Evolutionary conservation across 2,329 filamentous ascomycete species (phyloP), one percentile per base, ranked within the genome.

Genomic region (Tolypocladium amazonense): DNA sequence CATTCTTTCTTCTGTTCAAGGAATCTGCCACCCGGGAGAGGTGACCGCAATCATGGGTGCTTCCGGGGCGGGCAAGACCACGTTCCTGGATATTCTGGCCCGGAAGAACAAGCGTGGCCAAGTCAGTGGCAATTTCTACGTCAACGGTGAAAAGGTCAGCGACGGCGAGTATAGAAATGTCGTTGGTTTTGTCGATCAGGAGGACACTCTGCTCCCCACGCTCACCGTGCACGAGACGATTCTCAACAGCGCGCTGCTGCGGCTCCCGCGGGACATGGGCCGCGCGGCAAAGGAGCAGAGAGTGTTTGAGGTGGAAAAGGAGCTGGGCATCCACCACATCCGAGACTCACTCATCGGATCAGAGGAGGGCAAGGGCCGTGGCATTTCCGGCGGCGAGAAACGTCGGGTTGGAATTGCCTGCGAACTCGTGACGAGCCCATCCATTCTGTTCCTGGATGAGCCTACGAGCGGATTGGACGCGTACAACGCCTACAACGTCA

Each of bases 141-240:
- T 99, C 68, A 97, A 97, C 65, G 95, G 94, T 39, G 91, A 97
- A 72, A 93, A 90, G 72, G 87, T 97, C 43, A 80, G 79, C 38
- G 90, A 97, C 71, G 74, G 83, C 37, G 90, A 97, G 63, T 99
- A 94, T 76, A 90, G 89, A 70, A 92, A 86, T 62, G 91, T 97
- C 57, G 88, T 97, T 64, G 94, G 95, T 27, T 99, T 97, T 67
- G 94, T 99, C 47, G 94, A 99, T 67, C 94, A 99, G 75, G 94
- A 99, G 70, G 94, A 99, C 70, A 96, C 93, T 6, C 93, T 99
- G 87, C 81, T 99, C 52, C 88, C 94, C 0, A 99, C 94, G 0
- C 79, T 99, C 65, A 99, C 94, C 0, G 94, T 99, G 11, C 94
- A 99, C 72, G 94, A 99, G 75, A 99, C 94, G 0, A 99, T 99